A percentile compares a stretch with the other conserved stretches of the same genome.
Conservation (phyloP, 768 basidiomycete genomes). For the Russula sp. region DNA sequence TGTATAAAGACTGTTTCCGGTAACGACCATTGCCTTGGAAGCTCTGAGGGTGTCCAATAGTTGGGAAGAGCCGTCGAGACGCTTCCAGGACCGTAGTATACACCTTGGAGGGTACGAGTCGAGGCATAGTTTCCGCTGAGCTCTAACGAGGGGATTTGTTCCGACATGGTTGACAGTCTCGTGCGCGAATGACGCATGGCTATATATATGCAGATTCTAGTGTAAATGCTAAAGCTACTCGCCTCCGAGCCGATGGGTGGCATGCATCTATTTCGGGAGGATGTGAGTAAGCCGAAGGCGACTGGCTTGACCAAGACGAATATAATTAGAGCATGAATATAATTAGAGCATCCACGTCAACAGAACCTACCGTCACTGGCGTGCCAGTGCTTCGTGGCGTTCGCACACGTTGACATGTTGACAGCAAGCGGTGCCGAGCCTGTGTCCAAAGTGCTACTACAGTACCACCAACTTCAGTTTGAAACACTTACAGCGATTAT, state of each 20-base stretch:
- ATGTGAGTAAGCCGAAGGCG: not conserved
- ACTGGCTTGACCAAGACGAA: not conserved
- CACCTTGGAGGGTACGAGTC: conserved; percentile 62
- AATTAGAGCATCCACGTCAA: too few relatives aligned
- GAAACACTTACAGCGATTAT: too few relatives aligned
- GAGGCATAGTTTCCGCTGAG: conserved; percentile 61
- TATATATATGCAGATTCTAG: not conserved
- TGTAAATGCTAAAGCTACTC: not conserved
- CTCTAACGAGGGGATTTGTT: conserved; percentile 23
- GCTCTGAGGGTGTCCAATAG: conserved; percentile 53
- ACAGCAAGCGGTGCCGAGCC: too few relatives aligned
- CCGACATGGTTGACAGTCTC: conserved; percentile 12
- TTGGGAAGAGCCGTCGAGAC: conserved; percentile 60
- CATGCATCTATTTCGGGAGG: not conserved
- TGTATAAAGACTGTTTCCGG: conserved; percentile 60
- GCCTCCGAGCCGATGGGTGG: not conserved
- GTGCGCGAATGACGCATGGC: not conserved
- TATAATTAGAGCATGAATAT: too few relatives aligned
- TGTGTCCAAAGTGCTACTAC: too few relatives aligned
- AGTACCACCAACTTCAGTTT: too few relatives aligned
- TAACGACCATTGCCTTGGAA: conserved; percentile 67
- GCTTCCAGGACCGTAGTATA: conserved; percentile 73
- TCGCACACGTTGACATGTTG: too few relatives aligned
- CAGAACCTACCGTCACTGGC: too few relatives aligned
- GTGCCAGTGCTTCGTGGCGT: too few relatives aligned